These are phyloP conservation scores for Brasenia schreberi DNA, from an alignment of 164 flowering plant genomes.

Conservation along the genomic window DNA sequence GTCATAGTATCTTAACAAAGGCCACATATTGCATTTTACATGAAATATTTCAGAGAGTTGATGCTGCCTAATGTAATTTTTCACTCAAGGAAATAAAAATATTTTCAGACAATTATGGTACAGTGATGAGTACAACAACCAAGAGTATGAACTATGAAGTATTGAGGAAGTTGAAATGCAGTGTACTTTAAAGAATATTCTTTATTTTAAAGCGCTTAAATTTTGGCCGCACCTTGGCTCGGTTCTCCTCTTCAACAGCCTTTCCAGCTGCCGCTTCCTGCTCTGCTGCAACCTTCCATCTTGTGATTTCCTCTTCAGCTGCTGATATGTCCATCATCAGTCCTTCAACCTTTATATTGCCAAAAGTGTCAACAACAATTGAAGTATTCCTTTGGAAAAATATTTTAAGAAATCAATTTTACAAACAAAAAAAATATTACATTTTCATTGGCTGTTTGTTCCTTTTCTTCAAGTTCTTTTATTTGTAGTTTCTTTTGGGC, in stretches of 20 bases:
- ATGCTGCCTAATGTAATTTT: no score
- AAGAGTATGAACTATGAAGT: no score
- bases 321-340: conserved; percentile 91
- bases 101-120: no score
- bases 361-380: not conserved
- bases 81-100: no score
- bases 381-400: not conserved
- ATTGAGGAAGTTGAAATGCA: no score
- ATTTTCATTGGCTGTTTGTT: conserved; percentile 75
- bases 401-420: not conserved
- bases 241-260: conserved; percentile 73
- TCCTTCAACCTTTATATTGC: conserved; percentile 61
- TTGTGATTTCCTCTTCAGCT: conserved; percentile 88
- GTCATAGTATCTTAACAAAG: no score
- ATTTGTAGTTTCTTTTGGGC: conserved; percentile 40
- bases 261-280: conserved; percentile 95
- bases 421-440: conserved; percentile 19
- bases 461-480: conserved; percentile 83
- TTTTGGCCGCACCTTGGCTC: conserved; percentile 41
- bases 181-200: no score
- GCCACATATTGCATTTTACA: no score
- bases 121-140: no score
- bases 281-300: conserved; percentile 97
- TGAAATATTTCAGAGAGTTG: no score
- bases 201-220: no score